Evolutionary conservation across 441 rosid genomes (phyloP), one percentile per base, ranked within the genome.

Genomic region (Syzygium syzygioides): DNA sequence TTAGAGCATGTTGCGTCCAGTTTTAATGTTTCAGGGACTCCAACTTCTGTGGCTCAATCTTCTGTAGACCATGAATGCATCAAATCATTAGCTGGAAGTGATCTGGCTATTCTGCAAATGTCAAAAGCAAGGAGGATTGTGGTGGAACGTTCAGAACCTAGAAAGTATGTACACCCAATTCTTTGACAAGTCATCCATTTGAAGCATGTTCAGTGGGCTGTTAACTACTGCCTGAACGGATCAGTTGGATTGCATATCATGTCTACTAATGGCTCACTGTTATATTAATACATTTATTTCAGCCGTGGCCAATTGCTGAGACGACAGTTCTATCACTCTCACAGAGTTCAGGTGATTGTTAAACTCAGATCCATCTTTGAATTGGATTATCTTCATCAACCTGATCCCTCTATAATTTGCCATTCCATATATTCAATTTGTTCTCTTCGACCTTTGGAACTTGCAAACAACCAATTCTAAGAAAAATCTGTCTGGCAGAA

Each of bases 11-110:
- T 93, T 79, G 94, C 93, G 68, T 93, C 95, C 91, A 94, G 95
- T 90, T 93, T 89, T 89, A 91, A 89, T 86, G 91, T 90, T 87
- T 92, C 91, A 50, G 95, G 93, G 88, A 90, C 93, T 89, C 90
- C 95, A 88, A 93, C 94, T 92, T 94, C 95, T 79, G 92, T 91
- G 94, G 92, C 95, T 91, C 96, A 94, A 85, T 93, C 94, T 92
- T 89, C 95, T 66, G 59, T 92, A 85, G 94, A 93, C 54, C 92
- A 86, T 84, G 94, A 91, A 54, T 89, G 90, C 86, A 88, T 87
- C 28, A 94, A 93, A 90, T 89, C 93, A 66, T 56, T 88, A 45
- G 88, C 89, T 64, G 94, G 91, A 68, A 89, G 84, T 89, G 94
- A 93, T 88, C 90, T 87, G 68, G 89, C 94, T 71, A 45, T 83